Evolutionary conservation across 257 asterid species (phyloP).

Genomic region (Plantago ovata): DNA sequence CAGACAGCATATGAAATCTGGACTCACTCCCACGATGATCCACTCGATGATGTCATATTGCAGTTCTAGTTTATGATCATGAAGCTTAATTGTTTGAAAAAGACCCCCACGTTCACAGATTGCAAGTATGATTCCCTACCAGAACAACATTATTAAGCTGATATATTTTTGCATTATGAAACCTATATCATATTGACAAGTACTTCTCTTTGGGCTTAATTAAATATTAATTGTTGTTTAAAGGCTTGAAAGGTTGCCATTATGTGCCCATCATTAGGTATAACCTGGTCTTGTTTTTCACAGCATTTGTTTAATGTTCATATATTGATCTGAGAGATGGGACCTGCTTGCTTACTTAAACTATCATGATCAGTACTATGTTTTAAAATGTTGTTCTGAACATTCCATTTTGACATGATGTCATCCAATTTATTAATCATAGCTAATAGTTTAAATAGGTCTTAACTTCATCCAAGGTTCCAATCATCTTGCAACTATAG

Average conservation of each 20-base stretch:
- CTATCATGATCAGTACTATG: background rate
- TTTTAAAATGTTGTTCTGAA: constrained; percentile 3
- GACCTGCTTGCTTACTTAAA: constrained; percentile 14
- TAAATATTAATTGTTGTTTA: constrained; percentile 9
- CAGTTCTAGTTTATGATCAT: constrained; percentile 9
- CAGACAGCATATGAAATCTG: constrained; percentile 10
- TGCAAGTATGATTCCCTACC: constrained; percentile 27
- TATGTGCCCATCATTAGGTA: constrained; percentile 23
- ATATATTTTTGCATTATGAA: constrained; percentile 14
- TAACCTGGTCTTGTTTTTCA: constrained; percentile 31
- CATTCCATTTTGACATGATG: constrained; percentile 10
- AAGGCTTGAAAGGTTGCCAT: constrained; percentile 30
- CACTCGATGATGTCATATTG: constrained; percentile 14
- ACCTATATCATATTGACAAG: constrained; percentile 14
- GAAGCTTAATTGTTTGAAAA: constrained; percentile 16
- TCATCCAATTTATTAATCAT: constrained; percentile 1
- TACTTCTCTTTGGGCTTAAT: constrained; percentile 10
- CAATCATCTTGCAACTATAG: constrained; percentile 19
- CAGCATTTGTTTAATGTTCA: constrained; percentile 13
- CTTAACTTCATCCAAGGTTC: background rate
- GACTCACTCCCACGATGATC: too few species aligned
- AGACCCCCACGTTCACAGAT: constrained; percentile 30
- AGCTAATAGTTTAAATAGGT: constrained; percentile 37
- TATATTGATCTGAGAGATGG: constrained; percentile 5
- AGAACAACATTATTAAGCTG: constrained; percentile 19